A percentile compares a stretch with the other conserved stretches of the same genome.
These are phyloP conservation scores for Fusarium circinatum DNA, from an alignment of 2,329 filamentous ascomycete species.

Conservation along the genomic window DNA sequence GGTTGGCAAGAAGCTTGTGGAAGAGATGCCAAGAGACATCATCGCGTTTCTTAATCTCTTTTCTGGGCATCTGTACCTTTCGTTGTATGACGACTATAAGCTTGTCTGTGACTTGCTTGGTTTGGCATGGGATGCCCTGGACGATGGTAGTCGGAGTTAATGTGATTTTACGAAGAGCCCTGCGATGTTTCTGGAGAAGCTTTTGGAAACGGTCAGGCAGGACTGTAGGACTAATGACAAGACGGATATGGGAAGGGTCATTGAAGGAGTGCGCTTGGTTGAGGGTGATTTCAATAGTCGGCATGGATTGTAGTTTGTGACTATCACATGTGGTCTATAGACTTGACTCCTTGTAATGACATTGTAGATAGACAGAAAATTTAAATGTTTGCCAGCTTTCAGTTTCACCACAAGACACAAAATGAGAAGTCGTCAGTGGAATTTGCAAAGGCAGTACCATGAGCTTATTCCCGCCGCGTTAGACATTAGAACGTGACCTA, in stretches of 20 bases:
- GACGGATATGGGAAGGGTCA: slow-evolving; percentile 54
- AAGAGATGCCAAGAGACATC: slow-evolving; percentile 43
- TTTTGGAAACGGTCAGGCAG: slow-evolving; percentile 51
- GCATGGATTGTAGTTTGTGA: too few relatives aligned
- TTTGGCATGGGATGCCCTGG: slow-evolving; percentile 48
- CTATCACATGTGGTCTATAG: too few relatives aligned
- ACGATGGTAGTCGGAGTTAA: slow-evolving; percentile 39
- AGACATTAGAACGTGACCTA: background rate
- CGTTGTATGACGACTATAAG: slow-evolving; percentile 63
- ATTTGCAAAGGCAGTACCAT: background rate
- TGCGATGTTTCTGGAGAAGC: slow-evolving; percentile 50
- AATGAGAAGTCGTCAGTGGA: background rate
- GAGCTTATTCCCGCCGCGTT: accelerated
- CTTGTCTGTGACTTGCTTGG: slow-evolving; percentile 63
- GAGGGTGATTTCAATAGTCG: slow-evolving; percentile 31
- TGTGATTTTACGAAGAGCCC: slow-evolving; percentile 47
- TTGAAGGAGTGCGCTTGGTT: slow-evolving; percentile 46
- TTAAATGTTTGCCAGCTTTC: accelerated
- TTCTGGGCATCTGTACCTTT: slow-evolving; percentile 73
- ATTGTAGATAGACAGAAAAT: background rate
- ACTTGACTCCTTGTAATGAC: accelerated
- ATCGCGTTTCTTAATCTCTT: slow-evolving; percentile 70
- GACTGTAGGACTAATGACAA: slow-evolving; percentile 52
- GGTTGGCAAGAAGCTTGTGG: background rate
- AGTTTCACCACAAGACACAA: accelerated